These are phyloP conservation scores for Dipodascopsis uninucleata DNA, from an alignment of 805 yeast species.

Conservation along the genomic window DNA sequence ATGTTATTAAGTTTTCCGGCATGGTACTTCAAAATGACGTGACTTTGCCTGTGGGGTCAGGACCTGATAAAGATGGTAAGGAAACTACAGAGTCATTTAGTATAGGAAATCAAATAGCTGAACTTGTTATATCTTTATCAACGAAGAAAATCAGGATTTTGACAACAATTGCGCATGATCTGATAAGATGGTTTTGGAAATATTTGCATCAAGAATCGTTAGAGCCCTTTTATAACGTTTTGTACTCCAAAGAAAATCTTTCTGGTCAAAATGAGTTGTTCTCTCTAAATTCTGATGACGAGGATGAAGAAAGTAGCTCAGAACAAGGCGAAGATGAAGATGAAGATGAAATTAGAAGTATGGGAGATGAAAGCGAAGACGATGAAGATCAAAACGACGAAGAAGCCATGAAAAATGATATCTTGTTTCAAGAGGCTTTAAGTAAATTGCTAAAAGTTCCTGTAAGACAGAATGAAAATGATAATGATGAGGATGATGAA, in stretches of 20 bases:
- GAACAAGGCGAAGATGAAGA: conserved; percentile 13
- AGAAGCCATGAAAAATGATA: neutral
- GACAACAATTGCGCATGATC: conserved; percentile 7
- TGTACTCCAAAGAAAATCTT: conserved; percentile 12
- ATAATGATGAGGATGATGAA: conserved; percentile 2
- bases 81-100: neutral
- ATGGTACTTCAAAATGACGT: conserved; percentile 1
- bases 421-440: conserved; percentile 17
- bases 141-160: conserved; percentile 10
- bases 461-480: conserved; percentile 12
- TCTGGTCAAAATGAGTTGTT: conserved; percentile 20
- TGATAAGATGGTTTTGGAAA: conserved; percentile 10
- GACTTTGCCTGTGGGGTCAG: neutral
- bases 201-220: conserved; percentile 9
- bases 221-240: conserved; percentile 10
- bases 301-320: conserved; percentile 12
- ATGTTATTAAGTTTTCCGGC: conserved; percentile 4
- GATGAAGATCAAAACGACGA: conserved; percentile 4
- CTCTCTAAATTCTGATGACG: conserved; percentile 15
- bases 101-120: conserved; percentile 5
- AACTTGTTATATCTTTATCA: conserved; percentile 10
- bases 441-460: conserved; percentile 19
- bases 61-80: neutral
- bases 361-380: neutral
- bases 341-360: too few relatives aligned